Evolutionary conservation across 2,329 filamentous ascomycete species (phyloP), one percentile per base, ranked within the genome.

Genomic region (Arthrobotrys sphaeroides): DNA sequence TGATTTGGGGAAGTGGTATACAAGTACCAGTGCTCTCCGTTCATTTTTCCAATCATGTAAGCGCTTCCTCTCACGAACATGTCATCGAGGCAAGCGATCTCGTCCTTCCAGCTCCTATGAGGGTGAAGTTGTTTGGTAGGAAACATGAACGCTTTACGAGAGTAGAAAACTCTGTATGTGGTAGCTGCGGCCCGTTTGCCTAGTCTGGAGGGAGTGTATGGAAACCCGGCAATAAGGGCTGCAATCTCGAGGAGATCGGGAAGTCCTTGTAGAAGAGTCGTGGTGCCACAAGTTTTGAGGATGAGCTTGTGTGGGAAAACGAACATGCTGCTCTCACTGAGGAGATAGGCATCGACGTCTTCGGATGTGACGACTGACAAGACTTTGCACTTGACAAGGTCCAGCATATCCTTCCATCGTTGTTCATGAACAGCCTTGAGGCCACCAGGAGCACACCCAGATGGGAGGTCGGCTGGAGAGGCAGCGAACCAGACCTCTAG

Each of bases 1-100:
- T 94, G 93, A 0, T 94, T 96, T 16, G 95, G 94, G 60, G 92
- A 92, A 10, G 95, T 98, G 80, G 98, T 90, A 84, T 99, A 99
- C 67, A 99, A 86, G 82, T 98, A 98, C 95, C 95, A 99, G 81
- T 99, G 95, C 83, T 99, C 95, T 72, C 95, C 94, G 80, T 99
- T 99, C 94, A 98, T 98, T 85, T 97, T 98, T 81, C 95, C 95
- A 78, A 99, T 96, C 94, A 98, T 97, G 83, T 99, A 99, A 59
- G 95, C 95, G 83, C 94, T 98, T 66, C 95, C 95, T 68, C 92
- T 90, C 77, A 91, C 86, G 82, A 99, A 97, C 83, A 94, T 92
- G 82, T 91, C 90, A 84, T 99, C 95, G 77, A 99, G 87, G 80
- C 90, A 96, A 80, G 90, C 91, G 81, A 98, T 94, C 83, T 99